Evolutionary conservation across 208 protist species (phyloP).

Genomic region (Endotrypanum monterogeii): DNA sequence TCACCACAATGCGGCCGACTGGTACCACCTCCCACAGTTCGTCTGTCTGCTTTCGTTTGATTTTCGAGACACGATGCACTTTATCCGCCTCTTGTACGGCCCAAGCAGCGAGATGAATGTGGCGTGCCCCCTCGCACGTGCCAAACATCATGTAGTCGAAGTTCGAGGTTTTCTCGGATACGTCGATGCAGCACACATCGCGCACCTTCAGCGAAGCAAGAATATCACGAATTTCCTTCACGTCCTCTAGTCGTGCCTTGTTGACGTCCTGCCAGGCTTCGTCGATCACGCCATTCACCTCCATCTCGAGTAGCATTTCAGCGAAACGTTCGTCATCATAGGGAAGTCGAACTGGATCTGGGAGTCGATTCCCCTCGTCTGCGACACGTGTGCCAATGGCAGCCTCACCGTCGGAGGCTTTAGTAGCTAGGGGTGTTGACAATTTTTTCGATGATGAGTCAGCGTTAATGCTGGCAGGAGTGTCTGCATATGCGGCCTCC

Average conservation of each 20-base stretch:
- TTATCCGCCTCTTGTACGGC: conserved; percentile 87
- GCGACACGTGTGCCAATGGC: no score
- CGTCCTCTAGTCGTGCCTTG: conserved; percentile 79
- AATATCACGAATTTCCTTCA: conserved; percentile 69
- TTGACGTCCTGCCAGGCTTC: conserved; percentile 82
- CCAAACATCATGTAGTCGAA: conserved; percentile 93
- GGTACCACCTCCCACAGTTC: conserved; percentile 89
- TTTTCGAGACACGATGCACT: conserved; percentile 72
- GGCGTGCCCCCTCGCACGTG: conserved; percentile 83
- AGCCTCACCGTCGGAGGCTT: neutral
- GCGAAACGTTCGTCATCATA: conserved; percentile 90
- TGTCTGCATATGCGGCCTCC: conserved; percentile 27
- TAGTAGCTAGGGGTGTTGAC: neutral
- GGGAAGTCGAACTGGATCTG: conserved; percentile 40
- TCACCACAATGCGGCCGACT: conserved; percentile 86
- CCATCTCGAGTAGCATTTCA: conserved; percentile 87
- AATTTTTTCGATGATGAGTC: neutral
- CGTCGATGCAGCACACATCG: conserved; percentile 87
- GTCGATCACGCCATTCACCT: conserved; percentile 88
- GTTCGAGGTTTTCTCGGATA: conserved; percentile 77
- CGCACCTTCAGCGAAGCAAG: conserved; percentile 75
- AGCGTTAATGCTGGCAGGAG: neutral
- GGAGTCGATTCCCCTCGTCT: conserved; percentile 8
- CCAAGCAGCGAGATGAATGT: conserved; percentile 91
- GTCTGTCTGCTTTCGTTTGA: conserved; percentile 73